Evolutionary conservation across 1,284 basidiomycete genomes (phyloP).

Genomic region (Termitomyces sp.): DNA sequence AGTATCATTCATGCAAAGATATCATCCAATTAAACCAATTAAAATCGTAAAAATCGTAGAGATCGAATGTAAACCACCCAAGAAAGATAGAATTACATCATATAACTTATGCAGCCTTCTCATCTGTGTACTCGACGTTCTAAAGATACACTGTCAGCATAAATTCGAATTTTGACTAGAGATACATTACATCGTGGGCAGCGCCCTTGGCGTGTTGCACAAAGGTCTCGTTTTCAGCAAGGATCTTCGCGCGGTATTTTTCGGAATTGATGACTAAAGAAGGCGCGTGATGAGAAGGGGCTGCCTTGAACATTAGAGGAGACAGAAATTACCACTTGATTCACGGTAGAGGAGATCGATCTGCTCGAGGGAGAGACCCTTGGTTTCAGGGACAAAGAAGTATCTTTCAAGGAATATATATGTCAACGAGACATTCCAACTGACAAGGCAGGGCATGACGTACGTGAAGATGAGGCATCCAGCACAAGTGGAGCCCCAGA

Average conservation of each 20-base stretch:
- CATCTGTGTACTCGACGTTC: slow-evolving; percentile 6
- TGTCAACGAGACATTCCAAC: not conserved
- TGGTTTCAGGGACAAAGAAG: slow-evolving; percentile 61
- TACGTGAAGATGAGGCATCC: slow-evolving; percentile 60
- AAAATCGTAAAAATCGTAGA: not conserved
- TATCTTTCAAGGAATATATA: slow-evolving; percentile 10
- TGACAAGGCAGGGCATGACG: slow-evolving; percentile 8
- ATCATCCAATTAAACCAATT: not conserved
- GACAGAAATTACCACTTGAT: slow-evolving; percentile 13
- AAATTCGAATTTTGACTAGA: not conserved
- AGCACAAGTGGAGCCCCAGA: slow-evolving; percentile 66
- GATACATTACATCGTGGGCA: not conserved
- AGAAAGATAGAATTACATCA: not conserved
- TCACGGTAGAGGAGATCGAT: slow-evolving; percentile 48
- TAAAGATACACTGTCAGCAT: not conserved
- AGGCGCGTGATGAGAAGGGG: not conserved
- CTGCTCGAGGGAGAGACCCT: slow-evolving; percentile 64
- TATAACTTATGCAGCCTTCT: slow-evolving; percentile 6
- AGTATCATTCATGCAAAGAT: not conserved
- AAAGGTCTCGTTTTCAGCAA: slow-evolving; percentile 17
- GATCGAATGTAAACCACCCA: not conserved
- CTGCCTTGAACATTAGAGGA: not conserved
- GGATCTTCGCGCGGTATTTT: slow-evolving; percentile 17
- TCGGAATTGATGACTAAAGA: slow-evolving; percentile 17
- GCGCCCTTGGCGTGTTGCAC: slow-evolving; percentile 10